Percentiles rank a stretch among this genome's conserved stretches.
Conservation (phyloP, 768 basidiomycete species). For the Dacryopinax spathularia region DNA sequence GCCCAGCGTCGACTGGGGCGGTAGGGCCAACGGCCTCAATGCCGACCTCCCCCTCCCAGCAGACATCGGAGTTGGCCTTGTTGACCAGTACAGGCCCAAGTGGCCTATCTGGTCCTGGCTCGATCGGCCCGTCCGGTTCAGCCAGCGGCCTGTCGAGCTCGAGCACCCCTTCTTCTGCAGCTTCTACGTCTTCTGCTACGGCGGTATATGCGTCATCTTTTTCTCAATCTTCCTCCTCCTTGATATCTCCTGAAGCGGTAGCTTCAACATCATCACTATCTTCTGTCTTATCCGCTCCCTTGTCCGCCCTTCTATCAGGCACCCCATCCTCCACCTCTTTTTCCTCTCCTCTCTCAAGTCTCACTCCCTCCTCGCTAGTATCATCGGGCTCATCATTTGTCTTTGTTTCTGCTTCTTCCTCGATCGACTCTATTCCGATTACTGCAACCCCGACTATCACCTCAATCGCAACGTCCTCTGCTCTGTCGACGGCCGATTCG, state of each 20-base stretch:
- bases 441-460: slow-evolving; percentile 11
- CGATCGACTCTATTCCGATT: not conserved
- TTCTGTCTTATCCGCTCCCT: slow-evolving; percentile 5
- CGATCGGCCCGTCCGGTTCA: slow-evolving; percentile 11
- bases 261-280: not conserved
- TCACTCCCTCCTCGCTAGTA: slow-evolving; percentile 6
- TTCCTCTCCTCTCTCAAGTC: not conserved
- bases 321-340: slow-evolving; percentile 12
- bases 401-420: not conserved
- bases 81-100: too few relatives aligned
- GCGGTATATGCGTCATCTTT: slow-evolving; percentile 5
- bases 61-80: too few relatives aligned
- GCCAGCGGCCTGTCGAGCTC: slow-evolving; percentile 11
- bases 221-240: not conserved
- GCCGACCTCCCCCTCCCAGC: too few relatives aligned
- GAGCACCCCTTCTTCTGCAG: slow-evolving; percentile 11
- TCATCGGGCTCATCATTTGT: slow-evolving; percentile 8
- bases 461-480: slow-evolving; percentile 7
- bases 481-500: slow-evolving; percentile 4
- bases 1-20: too few relatives aligned
- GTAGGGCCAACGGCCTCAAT: too few relatives aligned
- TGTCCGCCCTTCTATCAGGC: slow-evolving; percentile 11
- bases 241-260: not conserved
- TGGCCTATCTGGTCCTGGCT: too few relatives aligned
- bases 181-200: slow-evolving; percentile 12